Conservation (phyloP, 805 yeast species). For the Zygoascus ofunaensis region DNA sequence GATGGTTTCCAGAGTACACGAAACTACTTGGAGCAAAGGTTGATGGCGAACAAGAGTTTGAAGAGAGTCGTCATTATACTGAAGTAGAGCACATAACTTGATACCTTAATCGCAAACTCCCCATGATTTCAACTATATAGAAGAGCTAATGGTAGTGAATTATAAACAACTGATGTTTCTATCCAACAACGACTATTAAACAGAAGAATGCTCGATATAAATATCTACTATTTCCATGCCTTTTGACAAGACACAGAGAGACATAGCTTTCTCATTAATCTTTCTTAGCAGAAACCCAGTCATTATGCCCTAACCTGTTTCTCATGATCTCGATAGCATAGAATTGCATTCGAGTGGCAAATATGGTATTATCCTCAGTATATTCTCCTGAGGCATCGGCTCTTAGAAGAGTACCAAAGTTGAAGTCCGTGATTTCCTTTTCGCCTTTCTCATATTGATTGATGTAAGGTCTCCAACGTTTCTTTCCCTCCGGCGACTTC, state of each 20-base stretch:
- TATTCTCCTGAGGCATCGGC: constrained; percentile 64
- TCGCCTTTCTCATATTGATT: constrained; percentile 59
- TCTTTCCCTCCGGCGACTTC: constrained; percentile 73
- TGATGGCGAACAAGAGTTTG: constrained; percentile 4
- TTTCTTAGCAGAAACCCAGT: constrained; percentile 51
- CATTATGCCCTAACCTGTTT: constrained; percentile 82
- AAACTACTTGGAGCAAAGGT: constrained; percentile 3
- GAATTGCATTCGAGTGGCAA: constrained; percentile 87
- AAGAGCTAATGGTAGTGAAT: no score
- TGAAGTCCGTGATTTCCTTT: constrained; percentile 66
- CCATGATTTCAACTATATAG: no score
- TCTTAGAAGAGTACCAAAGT: constrained; percentile 91
- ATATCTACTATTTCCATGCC: no score
- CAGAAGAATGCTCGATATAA: no score
- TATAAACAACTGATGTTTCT: no score
- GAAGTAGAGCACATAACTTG: neutral
- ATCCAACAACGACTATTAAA: no score
- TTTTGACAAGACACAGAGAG: no score
- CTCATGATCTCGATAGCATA: constrained; percentile 91
- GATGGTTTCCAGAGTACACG: constrained; percentile 8
- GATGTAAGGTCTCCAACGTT: constrained; percentile 83
- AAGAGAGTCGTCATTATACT: constrained; percentile 8
- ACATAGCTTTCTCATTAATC: no score
- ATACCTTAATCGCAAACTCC: no score
- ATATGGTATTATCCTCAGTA: constrained; percentile 73